Base-by-base conservation (phyloP, 73 alveolate species). In the Uronychia setigera region DNA sequence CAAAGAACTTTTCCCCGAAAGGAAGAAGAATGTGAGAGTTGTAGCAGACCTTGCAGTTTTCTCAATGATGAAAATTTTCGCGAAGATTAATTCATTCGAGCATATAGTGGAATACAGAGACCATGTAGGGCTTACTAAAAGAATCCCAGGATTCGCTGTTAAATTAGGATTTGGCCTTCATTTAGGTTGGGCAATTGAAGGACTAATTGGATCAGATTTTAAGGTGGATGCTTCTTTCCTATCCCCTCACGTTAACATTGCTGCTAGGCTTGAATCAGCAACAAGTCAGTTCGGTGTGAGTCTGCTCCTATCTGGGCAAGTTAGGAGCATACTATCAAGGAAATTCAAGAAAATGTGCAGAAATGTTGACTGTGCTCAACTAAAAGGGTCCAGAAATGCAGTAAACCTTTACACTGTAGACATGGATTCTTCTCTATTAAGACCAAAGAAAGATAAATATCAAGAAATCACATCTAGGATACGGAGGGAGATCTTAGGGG, bases 301-400 rank as follows among this genome's bases (percentile, higher is more conserved):
- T 13, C 35, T 91, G 1, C 80, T 91, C 67, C 77, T 91, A 31
- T 81, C 92, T 35, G 96, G 96, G 9, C 87, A 87, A 26, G 81
- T 91, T 32, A 82, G 78, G 31, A 88, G 80, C 31, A 86, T 91
- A 30, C 77, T 91, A 31, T 58, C 93, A 86, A 92, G 93, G 90
- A 85, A 82, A 77, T 90, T 87, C 81, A 91, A 67, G 84, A 86
- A 87, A 76, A 80, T 60, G 79, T 91, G 91, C 67, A 83, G 91
- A 79, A 87, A 91, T 31, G 87, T 97, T 78, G 99, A 97, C 91
- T 92, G 95, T 28, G 98, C 92, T 1, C 91, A 96, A 33, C 98
- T 92, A 77, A 97, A 97, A 90, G 99, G 97, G 82, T 93, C 96
- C 74, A 88, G 88, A 19, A 91, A 76, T 60, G 97, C 98, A 26